Conservation (phyloP, 306 rosid genomes). For the Quercus variabilis region DNA sequence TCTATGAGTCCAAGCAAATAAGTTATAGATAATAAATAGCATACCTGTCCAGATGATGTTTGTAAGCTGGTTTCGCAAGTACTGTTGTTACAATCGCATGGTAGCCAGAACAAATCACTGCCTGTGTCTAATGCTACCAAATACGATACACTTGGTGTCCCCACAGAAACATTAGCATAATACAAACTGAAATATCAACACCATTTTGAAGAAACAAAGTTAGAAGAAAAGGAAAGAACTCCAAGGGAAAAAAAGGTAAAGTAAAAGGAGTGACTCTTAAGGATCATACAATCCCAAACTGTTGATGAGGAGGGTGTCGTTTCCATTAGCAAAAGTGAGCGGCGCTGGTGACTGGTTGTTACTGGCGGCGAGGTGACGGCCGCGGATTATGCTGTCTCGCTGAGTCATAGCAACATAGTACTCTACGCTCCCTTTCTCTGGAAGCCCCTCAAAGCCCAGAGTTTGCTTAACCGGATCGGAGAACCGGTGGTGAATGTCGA, state of each 20-base stretch:
- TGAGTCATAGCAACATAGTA: constrained; percentile 69
- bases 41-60: constrained; percentile 35
- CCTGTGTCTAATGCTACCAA: constrained; percentile 79
- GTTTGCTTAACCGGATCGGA: constrained; percentile 67
- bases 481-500: constrained; percentile 64
- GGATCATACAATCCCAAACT: too few relatives aligned
- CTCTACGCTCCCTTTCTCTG: constrained; percentile 54
- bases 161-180: too few relatives aligned
- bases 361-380: constrained; percentile 46
- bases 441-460: constrained; percentile 40
- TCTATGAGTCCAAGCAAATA: not conserved
- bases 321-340: constrained; percentile 38
- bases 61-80: constrained; percentile 33
- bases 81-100: constrained; percentile 63
- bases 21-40: not conserved
- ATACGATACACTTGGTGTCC: too few relatives aligned
- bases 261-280: too few relatives aligned
- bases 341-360: constrained; percentile 15
- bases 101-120: constrained; percentile 88
- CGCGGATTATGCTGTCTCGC: constrained; percentile 53
- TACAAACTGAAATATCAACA: too few relatives aligned
- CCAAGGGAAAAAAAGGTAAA: too few relatives aligned
- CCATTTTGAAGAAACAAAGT: too few relatives aligned
- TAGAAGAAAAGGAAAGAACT: too few relatives aligned
- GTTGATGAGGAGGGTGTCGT: too few relatives aligned